These are phyloP conservation scores for Lentinus tigrinus DNA, from an alignment of 768 basidiomycete genomes.

Conservation along the genomic window DNA sequence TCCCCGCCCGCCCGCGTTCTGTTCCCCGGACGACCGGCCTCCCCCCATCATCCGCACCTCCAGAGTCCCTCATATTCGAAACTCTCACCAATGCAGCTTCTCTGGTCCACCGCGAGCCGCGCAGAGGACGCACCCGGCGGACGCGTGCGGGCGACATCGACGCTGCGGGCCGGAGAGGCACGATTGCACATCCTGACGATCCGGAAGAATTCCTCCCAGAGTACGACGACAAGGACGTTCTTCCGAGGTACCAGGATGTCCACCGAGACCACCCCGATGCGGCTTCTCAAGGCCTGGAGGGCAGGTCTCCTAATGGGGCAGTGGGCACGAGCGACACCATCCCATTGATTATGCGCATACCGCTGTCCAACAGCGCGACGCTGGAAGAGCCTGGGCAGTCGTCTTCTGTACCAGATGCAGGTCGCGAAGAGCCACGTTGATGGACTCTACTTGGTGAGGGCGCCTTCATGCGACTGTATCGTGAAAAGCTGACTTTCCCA, in stretches of 20 bases:
- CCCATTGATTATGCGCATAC: not conserved
- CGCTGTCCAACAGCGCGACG: not conserved
- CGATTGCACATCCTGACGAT: conserved; percentile 9
- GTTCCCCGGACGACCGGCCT: conserved; percentile 17
- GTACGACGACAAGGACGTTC: conserved; percentile 19
- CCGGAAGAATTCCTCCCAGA: conserved; percentile 13
- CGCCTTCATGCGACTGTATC: not conserved
- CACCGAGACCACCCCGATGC: not conserved
- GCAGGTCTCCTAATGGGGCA: conserved; percentile 3
- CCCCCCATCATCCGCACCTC: not conserved
- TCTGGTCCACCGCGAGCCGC: not conserved
- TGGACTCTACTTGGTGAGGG: not conserved
- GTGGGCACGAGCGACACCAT: conserved; percentile 10
- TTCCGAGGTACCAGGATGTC: conserved; percentile 16
- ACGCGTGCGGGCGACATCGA: conserved; percentile 10
- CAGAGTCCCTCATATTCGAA: conserved; percentile 6
- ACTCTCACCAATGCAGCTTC: not conserved
- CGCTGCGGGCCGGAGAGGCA: conserved; percentile 2
- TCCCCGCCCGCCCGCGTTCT: not conserved
- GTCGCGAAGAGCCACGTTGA: not conserved
- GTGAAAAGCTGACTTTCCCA: not conserved
- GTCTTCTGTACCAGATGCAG: not conserved
- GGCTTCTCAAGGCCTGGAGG: not conserved
- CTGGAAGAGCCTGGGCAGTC: conserved; percentile 7
- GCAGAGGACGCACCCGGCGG: conserved; percentile 2